Percentiles rank a stretch among this genome's conserved stretches.
phyloP scores from a whole-genome alignment of 331 rosid species.

The Spiraea crenata region DNA sequence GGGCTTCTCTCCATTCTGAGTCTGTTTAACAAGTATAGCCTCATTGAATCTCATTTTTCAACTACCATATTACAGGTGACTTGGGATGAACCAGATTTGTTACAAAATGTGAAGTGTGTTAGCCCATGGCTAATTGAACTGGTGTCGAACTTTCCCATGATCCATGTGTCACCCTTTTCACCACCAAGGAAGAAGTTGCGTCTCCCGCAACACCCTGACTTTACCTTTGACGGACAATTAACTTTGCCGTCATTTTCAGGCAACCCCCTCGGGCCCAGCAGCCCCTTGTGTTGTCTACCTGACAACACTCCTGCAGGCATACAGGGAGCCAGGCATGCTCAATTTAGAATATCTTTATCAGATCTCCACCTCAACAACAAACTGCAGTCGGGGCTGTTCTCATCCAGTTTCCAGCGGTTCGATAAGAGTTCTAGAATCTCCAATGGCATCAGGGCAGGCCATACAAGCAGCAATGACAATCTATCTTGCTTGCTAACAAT shows the following conservation, averaged over 20 bases:
- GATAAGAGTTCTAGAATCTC: slow-evolving; percentile 48
- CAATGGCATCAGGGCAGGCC: slow-evolving; percentile 36
- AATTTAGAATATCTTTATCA: slow-evolving; percentile 77
- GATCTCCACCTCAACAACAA: slow-evolving; percentile 75
- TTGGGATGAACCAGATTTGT: slow-evolving; percentile 99
- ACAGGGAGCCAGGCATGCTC: slow-evolving; percentile 99
- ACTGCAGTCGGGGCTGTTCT: slow-evolving; percentile 68
- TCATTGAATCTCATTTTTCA: slow-evolving; percentile 5
- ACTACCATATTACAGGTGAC: slow-evolving; percentile 58
- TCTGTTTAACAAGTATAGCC: not conserved
- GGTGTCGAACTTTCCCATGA: slow-evolving; percentile 68
- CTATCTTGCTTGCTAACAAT: slow-evolving; percentile 64
- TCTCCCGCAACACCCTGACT: slow-evolving; percentile 62
- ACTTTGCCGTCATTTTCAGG: slow-evolving; percentile 60
- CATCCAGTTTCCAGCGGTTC: slow-evolving; percentile 42
- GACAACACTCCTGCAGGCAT: slow-evolving; percentile 97
- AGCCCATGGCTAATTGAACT: slow-evolving; percentile 95
- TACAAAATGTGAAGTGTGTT: slow-evolving; percentile 92
- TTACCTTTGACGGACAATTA: slow-evolving; percentile 61
- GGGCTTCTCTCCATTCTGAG: not conserved
- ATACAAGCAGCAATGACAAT: slow-evolving; percentile 47
- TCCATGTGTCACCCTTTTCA: slow-evolving; percentile 65
- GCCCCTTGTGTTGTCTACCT: slow-evolving; percentile 76
- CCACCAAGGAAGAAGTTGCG: slow-evolving; percentile 87
- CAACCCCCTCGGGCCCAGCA: slow-evolving; percentile 77